These are phyloP conservation scores for Phytophthora cactorum DNA, from an alignment of 352 stramenopile genomes.

Conservation along the genomic window DNA sequence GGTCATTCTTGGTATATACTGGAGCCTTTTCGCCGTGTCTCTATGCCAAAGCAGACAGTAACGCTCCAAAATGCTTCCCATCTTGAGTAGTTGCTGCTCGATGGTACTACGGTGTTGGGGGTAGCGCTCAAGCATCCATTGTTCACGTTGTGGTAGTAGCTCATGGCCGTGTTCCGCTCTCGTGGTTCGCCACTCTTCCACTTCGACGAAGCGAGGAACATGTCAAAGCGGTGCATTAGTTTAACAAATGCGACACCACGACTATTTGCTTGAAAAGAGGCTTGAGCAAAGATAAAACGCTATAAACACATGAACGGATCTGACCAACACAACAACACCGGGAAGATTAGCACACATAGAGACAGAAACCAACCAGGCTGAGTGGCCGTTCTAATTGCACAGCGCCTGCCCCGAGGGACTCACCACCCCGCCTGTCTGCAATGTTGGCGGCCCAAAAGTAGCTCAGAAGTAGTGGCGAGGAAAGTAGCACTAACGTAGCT, in stretches of 20 bases:
- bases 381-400: too few relatives aligned
- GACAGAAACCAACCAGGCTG: too few relatives aligned
- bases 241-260: background rate
- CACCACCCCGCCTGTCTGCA: too few relatives aligned
- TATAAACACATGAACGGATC: too few relatives aligned
- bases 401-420: too few relatives aligned
- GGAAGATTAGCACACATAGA: too few relatives aligned
- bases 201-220: background rate
- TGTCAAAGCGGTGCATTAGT: background rate
- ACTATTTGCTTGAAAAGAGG: background rate
- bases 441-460: too few relatives aligned
- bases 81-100: conserved; percentile 1
- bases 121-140: background rate
- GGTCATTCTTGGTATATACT: background rate
- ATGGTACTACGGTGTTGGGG: background rate
- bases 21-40: background rate
- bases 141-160: conserved; percentile 1
- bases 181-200: background rate
- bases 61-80: conserved; percentile 2
- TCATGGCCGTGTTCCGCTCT: conserved; percentile 2
- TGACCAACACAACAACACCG: too few relatives aligned
- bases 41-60: background rate
- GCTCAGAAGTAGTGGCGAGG: too few relatives aligned
- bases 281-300: background rate
- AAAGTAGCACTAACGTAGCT: too few relatives aligned